Evolutionary conservation across 2,329 filamentous ascomycete genomes (phyloP), one percentile per base, ranked within the genome.

Genomic region (Fusarium buharicum): DNA sequence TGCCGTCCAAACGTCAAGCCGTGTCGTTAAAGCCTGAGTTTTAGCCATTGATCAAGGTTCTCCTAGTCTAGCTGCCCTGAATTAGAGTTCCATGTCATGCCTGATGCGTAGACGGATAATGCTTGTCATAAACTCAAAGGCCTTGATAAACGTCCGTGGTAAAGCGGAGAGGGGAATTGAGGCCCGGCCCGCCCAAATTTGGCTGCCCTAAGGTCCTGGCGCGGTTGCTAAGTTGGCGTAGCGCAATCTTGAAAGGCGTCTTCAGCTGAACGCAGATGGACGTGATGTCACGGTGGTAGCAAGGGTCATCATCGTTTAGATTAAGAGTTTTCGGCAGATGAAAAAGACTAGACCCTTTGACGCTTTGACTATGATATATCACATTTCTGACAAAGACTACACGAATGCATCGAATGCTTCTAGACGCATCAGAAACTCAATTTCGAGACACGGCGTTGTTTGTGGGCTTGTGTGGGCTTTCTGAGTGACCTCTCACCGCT

Each of bases 111-210:
- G 20, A 12, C 6, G n/a, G 0, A 38, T 47, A 16, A 59, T 41
- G 27, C 55, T 59, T 59, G 31, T 59, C 18, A 16, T n/a, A 5
- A 34, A 55, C 37, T 59, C 20, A 30, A 18, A n/a, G 17, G 39
- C 14, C 33, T 38, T 22, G 16, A 43, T 36, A 34, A 59, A 17
- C 55, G 41, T 22, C 52, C 30, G 14, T 33, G 54, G 34, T n/a
- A 17, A 14, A 17, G 22, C 27, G 22, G 27, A 28, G 39, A 4
- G 17, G 22, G 47, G 10, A 3, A 11, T 31, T n/a, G 40, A 55
- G 50, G 36, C 30, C 44, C 45, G 55, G 55, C 28, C 53, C 50
- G 53, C 49, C 34, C 24, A 56, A 24, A 34, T 28, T 31, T 20
- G 52, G 49, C 1, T n/a, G 27, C 8, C 24, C 27, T 31, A n/a